phyloP scores from a whole-genome alignment of 2,329 filamentous ascomycete genomes.

The Fusarium pseudocircinatum region DNA sequence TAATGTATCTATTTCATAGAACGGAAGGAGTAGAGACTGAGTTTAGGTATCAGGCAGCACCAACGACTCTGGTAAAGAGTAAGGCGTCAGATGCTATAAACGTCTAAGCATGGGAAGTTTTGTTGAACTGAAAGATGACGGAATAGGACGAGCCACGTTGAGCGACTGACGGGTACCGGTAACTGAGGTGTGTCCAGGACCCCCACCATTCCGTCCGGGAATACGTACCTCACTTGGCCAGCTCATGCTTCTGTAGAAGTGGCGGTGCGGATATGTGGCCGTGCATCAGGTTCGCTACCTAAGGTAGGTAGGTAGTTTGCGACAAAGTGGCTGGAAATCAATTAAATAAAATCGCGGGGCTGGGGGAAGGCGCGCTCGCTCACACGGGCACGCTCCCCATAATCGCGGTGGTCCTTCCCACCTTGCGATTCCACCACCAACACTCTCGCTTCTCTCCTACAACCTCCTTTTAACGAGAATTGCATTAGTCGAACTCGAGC shows the following conservation, averaged over 20 bases:
- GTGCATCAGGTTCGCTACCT: background rate
- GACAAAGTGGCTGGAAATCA: slow-evolving; percentile 31
- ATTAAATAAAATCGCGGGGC: slow-evolving; percentile 45
- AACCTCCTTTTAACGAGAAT: slow-evolving; percentile 6
- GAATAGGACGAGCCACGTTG: slow-evolving; percentile 36
- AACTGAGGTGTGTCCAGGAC: background rate
- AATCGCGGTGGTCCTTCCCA: slow-evolving; percentile 34
- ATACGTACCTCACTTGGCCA: background rate
- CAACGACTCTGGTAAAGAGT: background rate
- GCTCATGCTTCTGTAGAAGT: background rate
- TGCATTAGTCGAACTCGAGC: slow-evolving; percentile 13
- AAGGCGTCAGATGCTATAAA: background rate
- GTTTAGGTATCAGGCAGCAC: background rate
- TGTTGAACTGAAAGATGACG: slow-evolving; percentile 25
- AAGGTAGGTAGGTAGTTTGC: no score
- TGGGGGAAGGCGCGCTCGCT: slow-evolving; percentile 31
- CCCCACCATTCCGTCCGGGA: slow-evolving; percentile 2
- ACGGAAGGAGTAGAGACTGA: background rate
- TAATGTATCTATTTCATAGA: background rate
- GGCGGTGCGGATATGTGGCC: slow-evolving; percentile 11
- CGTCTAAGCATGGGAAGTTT: background rate
- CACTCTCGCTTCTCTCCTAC: background rate
- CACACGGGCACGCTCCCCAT: background rate
- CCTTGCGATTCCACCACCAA: background rate
- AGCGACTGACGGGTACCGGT: background rate